Percentiles rank a stretch among this genome's conserved stretches.
phyloP scores from a whole-genome alignment of 768 basidiomycete genomes.

The Leccinum truebloodii region DNA sequence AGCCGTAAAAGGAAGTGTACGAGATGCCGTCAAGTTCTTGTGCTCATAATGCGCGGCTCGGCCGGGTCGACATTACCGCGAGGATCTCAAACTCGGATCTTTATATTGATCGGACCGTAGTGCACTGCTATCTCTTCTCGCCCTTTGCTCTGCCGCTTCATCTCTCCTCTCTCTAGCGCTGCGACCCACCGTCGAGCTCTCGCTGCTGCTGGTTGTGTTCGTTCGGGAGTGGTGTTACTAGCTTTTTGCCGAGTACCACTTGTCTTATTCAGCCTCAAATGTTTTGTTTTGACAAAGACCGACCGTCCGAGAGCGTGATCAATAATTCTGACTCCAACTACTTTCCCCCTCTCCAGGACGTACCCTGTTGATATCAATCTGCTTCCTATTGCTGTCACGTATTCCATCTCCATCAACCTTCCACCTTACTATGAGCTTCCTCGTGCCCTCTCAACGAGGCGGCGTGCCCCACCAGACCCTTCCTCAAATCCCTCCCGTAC shows the following conservation, averaged over 20 bases:
- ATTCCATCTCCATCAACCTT: constrained; percentile 22
- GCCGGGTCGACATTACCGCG: constrained; percentile 1
- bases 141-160: background rate
- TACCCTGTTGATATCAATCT: constrained; percentile 11
- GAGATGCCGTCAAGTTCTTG: background rate
- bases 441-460: constrained; percentile 38
- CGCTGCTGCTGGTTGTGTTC: background rate
- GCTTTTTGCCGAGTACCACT: background rate
- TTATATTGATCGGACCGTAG: constrained; percentile 25
- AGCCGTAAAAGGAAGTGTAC: background rate
- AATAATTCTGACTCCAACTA: constrained; percentile 22
- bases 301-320: constrained; percentile 14
- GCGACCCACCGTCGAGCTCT: background rate
- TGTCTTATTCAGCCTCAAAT: constrained; percentile 27
- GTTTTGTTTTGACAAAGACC: constrained; percentile 21
- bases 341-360: too few relatives aligned
- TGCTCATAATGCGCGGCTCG: background rate
- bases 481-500: constrained; percentile 30
- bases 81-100: constrained; percentile 33
- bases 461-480: constrained; percentile 28
- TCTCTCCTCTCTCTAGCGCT: background rate
- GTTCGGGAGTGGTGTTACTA: background rate
- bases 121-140: background rate
- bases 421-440: constrained; percentile 33
- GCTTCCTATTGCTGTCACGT: constrained; percentile 19